A percentile compares a stretch with the other conserved stretches of the same genome.
These are phyloP conservation scores for Datisca glomerata DNA, from an alignment of 306 rosid genomes.

Conservation along the genomic window DNA sequence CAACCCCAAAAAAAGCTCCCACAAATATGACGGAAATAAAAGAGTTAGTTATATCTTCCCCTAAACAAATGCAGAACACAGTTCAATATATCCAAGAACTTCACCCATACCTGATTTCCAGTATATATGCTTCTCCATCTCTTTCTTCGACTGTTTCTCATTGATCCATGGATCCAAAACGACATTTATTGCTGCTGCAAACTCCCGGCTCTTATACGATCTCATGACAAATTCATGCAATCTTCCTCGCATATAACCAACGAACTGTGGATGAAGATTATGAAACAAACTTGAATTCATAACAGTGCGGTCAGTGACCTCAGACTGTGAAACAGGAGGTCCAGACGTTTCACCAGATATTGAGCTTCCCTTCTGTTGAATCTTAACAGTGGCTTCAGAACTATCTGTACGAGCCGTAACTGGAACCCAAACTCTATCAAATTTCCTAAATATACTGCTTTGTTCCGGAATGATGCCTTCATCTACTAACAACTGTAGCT, in stretches of 20 bases:
- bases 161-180: conserved; percentile 98
- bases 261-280: conserved; percentile 68
- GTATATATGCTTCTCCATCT: conserved; percentile 59
- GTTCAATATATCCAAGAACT: conserved; percentile 1
- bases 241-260: conserved; percentile 83
- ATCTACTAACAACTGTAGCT: conserved; percentile 75
- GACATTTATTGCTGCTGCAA: conserved; percentile 88
- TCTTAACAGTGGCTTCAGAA: conserved; percentile 1
- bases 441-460: conserved; percentile 76
- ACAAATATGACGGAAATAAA: no score
- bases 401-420: no score
- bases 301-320: conserved; percentile 11
- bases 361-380: conserved; percentile 28
- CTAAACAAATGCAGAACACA: background rate
- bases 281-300: conserved; percentile 29
- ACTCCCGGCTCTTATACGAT: conserved; percentile 89
- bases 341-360: conserved; percentile 29
- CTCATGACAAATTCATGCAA: conserved; percentile 90
- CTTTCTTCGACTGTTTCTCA: conserved; percentile 91
- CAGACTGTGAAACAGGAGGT: conserved; percentile 21
- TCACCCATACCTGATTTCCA: conserved; percentile 71
- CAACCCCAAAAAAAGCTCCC: no score
- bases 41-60: no score
- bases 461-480: conserved; percentile 51
- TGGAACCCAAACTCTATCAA: conserved; percentile 91